phyloP scores from a whole-genome alignment of 2,329 filamentous ascomycete species.

The Penicillium psychrosexuale region DNA sequence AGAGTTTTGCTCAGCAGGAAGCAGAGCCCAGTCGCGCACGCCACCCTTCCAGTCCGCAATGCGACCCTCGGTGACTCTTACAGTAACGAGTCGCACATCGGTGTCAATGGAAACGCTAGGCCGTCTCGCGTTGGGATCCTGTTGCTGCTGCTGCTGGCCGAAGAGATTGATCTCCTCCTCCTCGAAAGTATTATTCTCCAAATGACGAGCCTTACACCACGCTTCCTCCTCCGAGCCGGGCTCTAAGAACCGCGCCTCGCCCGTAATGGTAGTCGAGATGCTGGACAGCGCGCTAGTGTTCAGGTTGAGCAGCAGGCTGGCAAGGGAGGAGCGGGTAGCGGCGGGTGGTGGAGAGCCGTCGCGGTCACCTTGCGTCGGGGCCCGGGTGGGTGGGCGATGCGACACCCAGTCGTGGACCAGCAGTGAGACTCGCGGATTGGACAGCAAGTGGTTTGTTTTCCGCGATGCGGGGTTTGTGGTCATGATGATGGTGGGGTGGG shows the following conservation, averaged over 20 bases:
- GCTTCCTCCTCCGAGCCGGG: constrained; percentile 74
- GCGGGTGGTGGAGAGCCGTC: constrained; percentile 63
- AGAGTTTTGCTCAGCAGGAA: constrained; percentile 29
- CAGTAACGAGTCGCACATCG: constrained; percentile 82
- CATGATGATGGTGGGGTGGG: constrained; percentile 86
- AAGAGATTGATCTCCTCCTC: constrained; percentile 51
- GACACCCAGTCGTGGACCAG: constrained; percentile 99
- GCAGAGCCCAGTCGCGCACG: constrained; percentile 70
- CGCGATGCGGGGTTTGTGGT: constrained; percentile 74
- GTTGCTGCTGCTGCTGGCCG: constrained; percentile 36
- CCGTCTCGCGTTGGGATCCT: constrained; percentile 29
- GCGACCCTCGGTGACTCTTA: constrained; percentile 76
- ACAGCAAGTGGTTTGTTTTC: constrained; percentile 71
- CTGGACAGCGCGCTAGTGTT: constrained; percentile 84
- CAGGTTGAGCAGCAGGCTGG: constrained; percentile 79
- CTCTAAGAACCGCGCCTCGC: constrained; percentile 71
- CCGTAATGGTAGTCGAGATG: constrained; percentile 92
- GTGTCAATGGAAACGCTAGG: constrained; percentile 65
- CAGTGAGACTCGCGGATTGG: constrained; percentile 83
- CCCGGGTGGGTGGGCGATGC: constrained; percentile 76
- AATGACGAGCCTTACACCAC: constrained; percentile 78
- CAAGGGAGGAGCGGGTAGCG: constrained; percentile 67
- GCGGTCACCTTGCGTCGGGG: constrained; percentile 51
- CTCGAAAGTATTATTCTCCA: constrained; percentile 89
- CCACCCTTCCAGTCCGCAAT: constrained; percentile 96